These are phyloP conservation scores for Helminthosporium solani DNA, from an alignment of 2,329 filamentous ascomycete genomes.

Conservation along the genomic window DNA sequence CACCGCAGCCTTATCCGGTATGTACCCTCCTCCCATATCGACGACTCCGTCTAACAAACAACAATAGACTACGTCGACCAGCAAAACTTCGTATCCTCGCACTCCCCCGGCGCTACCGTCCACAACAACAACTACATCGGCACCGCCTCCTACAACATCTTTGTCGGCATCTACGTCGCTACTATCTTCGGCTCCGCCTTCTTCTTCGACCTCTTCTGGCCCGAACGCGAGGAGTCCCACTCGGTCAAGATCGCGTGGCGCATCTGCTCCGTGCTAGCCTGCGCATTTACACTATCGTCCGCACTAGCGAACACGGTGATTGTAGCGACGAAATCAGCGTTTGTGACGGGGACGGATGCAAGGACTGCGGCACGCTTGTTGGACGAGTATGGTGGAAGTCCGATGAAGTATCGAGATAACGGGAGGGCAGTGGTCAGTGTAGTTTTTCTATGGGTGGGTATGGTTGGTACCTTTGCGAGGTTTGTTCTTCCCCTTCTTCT, in stretches of 20 bases:
- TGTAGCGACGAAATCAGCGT: conserved; percentile 49
- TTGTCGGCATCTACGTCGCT: conserved; percentile 58
- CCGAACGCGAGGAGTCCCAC: conserved; percentile 52
- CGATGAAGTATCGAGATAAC: conserved; percentile 52
- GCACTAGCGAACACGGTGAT: conserved; percentile 56
- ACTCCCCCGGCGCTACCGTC: conserved; percentile 45
- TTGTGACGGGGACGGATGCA: conserved; percentile 46
- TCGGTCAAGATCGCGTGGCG: conserved; percentile 57
- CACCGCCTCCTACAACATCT: conserved; percentile 59
- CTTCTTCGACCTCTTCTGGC: conserved; percentile 65
- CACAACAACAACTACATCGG: conserved; percentile 60
- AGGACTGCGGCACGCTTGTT: conserved; percentile 36
- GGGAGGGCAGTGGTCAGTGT: conserved; percentile 53
- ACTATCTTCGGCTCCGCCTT: conserved; percentile 61
- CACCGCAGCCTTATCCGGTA: conserved; percentile 57
- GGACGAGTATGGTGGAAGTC: conserved; percentile 40
- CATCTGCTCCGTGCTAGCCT: conserved; percentile 52
- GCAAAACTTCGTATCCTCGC: conserved; percentile 49
- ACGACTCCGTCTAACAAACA: neutral
- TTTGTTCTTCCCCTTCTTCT: conserved; percentile 16
- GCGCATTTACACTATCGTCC: conserved; percentile 49
- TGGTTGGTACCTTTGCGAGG: conserved; percentile 51
- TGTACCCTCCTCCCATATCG: conserved; percentile 5
- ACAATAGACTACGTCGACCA: conserved; percentile 56
- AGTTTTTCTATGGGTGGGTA: conserved; percentile 56